phyloP scores from a whole-genome alignment of 805 yeast species.

The Lachancea lanzarotensis region DNA sequence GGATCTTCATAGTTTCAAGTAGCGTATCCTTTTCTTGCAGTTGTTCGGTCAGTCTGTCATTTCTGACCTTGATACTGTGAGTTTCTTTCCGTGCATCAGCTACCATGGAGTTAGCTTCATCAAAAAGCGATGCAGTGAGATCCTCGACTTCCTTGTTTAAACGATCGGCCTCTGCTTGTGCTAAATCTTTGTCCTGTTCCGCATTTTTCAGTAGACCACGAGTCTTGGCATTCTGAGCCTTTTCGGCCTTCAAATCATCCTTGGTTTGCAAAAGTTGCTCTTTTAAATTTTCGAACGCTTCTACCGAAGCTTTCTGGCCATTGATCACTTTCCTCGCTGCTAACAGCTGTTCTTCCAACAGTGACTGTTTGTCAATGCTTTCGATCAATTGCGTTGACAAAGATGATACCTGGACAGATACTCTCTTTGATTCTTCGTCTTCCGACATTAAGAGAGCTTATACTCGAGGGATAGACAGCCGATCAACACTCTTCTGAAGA shows the following conservation, averaged over 20 bases:
- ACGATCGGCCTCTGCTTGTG: slow-evolving; percentile 53
- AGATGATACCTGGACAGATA: slow-evolving; percentile 49
- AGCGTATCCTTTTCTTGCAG: slow-evolving; percentile 64
- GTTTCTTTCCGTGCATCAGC: slow-evolving; percentile 67
- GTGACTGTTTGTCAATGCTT: slow-evolving; percentile 51
- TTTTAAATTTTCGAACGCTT: slow-evolving; percentile 27
- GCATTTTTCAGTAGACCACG: slow-evolving; percentile 25
- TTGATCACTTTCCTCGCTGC: slow-evolving; percentile 34
- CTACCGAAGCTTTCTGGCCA: slow-evolving; percentile 19
- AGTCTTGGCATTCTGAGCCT: slow-evolving; percentile 21
- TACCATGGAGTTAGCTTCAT: slow-evolving; percentile 82
- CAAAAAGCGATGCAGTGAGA: slow-evolving; percentile 66
- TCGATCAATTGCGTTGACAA: slow-evolving; percentile 56
- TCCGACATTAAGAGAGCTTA: slow-evolving; percentile 2
- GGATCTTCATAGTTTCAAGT: slow-evolving; percentile 57
- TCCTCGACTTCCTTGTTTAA: slow-evolving; percentile 75
- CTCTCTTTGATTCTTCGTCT: slow-evolving; percentile 37
- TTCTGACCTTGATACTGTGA: slow-evolving; percentile 52
- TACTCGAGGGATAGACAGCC: background rate
- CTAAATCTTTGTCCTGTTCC: slow-evolving; percentile 37
- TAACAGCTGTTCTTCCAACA: slow-evolving; percentile 44
- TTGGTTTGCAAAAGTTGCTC: slow-evolving; percentile 30
- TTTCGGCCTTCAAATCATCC: slow-evolving; percentile 6
- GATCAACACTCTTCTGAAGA: background rate
- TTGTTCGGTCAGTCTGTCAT: slow-evolving; percentile 46